phyloP scores from a whole-genome alignment of 1,284 basidiomycete species.

The Trametes pubescens region DNA sequence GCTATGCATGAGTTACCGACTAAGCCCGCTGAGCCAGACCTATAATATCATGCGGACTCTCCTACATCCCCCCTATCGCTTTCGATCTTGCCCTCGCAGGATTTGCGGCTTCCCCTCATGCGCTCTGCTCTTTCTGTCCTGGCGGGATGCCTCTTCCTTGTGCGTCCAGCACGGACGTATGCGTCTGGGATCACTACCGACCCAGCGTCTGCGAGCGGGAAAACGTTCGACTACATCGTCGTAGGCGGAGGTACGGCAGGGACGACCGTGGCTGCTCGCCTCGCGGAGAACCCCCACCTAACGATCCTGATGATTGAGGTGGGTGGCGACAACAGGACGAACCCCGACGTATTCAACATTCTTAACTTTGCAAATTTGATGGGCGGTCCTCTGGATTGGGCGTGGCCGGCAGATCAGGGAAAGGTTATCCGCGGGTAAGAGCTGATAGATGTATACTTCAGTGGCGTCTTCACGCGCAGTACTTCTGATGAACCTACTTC shows the following conservation, averaged over 20 bases:
- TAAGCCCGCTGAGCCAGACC: no score
- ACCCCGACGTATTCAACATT: constrained; percentile 57
- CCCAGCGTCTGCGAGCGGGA: background rate
- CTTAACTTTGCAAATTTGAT: constrained; percentile 57
- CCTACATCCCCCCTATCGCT: no score
- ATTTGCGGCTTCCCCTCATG: no score
- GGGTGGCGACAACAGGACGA: constrained; percentile 58
- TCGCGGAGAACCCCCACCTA: constrained; percentile 60
- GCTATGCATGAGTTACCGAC: background rate
- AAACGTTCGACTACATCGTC: constrained; percentile 71
- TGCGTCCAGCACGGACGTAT: background rate
- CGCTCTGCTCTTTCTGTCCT: no score
- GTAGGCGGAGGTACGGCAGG: constrained; percentile 71
- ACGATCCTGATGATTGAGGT: constrained; percentile 67
- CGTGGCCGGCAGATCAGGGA: constrained; percentile 56
- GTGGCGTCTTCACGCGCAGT: background rate
- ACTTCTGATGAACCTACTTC: background rate
- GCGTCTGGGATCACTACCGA: constrained; percentile 7
- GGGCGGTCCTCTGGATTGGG: constrained; percentile 56
- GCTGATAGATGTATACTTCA: constrained; percentile 19
- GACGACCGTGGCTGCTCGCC: constrained; percentile 63
- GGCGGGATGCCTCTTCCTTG: no score
- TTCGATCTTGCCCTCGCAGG: no score
- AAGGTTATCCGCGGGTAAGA: constrained; percentile 53
- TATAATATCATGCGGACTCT: no score